Evolutionary conservation across 495 filamentous ascomycete species (phyloP), one percentile per base, ranked within the genome.

Genomic region (Neurospora sublineolata): DNA sequence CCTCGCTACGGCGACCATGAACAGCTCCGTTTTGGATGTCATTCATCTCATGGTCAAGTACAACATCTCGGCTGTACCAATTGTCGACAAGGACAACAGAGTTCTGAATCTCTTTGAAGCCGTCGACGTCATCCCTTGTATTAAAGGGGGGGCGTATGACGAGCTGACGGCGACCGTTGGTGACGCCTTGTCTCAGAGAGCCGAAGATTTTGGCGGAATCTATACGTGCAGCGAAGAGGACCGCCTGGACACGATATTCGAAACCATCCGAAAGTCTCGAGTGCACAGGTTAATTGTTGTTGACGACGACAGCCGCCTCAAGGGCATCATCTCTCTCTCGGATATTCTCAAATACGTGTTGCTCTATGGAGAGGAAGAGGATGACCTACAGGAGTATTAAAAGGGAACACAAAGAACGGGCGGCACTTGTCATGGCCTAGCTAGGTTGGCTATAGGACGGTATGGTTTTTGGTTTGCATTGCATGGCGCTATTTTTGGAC

Each of bases 91-190:
- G 27, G 89, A 93, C 76, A 89, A 91, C 87, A 85, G 76, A 77
- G 87, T 99, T 1, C 88, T 97, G 74, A 99, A 99, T 79, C 93
- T 98, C 7, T 99, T 98, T 76, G 96, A 99, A 81, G 92, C 95
- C 9, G 94, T 99, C 67, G 95, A 99, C 82, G 93, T 99, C 60
- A 96, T 99, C 74, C 91, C 94, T 0, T 86, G 97, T 76, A 97
- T 99, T 79, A 96, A 95, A 79, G 94, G 93, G 12, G 94, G 94
- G 16, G 89, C 88, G 18, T 97, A 98, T 75, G 94, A 98, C 70
- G 95, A 97, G 73, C 84, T 98, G 70, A 88, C 91, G 58, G 86
- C 95, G 3, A 92, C 86, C 23, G 94, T 97, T 7, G 95, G 94
- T 5, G 94, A 97, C 70, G 94, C 94, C 8, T 83, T 99, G 72